Evolutionary conservation across 2,329 filamentous ascomycete species (phyloP).

Genomic region (Colletotrichum sojae): DNA sequence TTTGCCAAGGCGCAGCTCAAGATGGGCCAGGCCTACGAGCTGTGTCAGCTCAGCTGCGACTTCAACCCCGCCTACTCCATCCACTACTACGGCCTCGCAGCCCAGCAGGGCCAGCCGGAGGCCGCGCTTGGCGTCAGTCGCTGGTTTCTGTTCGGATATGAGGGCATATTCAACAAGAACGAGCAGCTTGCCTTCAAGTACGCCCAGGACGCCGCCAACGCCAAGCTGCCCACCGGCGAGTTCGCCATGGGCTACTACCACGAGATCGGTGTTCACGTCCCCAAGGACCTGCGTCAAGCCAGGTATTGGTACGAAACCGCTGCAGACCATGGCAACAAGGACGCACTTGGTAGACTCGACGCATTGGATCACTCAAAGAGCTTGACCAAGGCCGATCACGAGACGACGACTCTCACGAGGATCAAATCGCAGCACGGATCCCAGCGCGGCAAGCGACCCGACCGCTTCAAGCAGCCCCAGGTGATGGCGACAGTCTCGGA

Average conservation of each 20-base stretch:
- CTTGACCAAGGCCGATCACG: slow-evolving; percentile 91
- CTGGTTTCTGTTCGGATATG: slow-evolving; percentile 97
- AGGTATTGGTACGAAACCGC: slow-evolving; percentile 92
- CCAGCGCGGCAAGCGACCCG: slow-evolving; percentile 72
- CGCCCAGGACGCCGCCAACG: slow-evolving; percentile 86
- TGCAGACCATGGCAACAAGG: slow-evolving; percentile 90
- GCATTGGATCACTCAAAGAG: slow-evolving; percentile 87
- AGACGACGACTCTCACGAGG: slow-evolving; percentile 87
- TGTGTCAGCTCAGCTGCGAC: slow-evolving; percentile 93
- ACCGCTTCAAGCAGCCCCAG: slow-evolving; percentile 66
- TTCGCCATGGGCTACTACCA: slow-evolving; percentile 98
- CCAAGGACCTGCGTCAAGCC: slow-evolving; percentile 86
- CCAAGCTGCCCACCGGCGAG: slow-evolving; percentile 89
- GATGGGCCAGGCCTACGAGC: slow-evolving; percentile 96
- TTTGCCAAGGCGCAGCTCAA: slow-evolving; percentile 98
- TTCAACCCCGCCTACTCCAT: slow-evolving; percentile 94
- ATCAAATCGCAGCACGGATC: slow-evolving; percentile 88
- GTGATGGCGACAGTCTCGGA: slow-evolving; percentile 67
- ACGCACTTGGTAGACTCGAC: slow-evolving; percentile 86
- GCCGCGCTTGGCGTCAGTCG: slow-evolving; percentile 97
- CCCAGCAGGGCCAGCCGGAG: slow-evolving; percentile 92
- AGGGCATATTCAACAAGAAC: slow-evolving; percentile 93
- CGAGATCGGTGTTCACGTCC: slow-evolving; percentile 94
- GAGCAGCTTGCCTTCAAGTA: slow-evolving; percentile 94
- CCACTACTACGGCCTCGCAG: slow-evolving; percentile 95